Base-by-base conservation (phyloP, 2,329 filamentous ascomycete species). In the Cercospora sp. region DNA sequence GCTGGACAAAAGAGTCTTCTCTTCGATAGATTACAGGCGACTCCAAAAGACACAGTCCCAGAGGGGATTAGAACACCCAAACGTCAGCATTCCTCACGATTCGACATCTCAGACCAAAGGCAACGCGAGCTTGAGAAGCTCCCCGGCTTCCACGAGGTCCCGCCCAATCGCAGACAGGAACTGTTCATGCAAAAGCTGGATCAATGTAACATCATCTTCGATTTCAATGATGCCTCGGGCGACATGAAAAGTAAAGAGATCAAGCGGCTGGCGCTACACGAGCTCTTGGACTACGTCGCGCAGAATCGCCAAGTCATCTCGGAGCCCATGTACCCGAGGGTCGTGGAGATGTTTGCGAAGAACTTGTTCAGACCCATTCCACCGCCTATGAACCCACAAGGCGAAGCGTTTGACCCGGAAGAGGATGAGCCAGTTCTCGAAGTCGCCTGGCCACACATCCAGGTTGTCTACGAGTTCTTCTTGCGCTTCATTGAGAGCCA, bases 171-270 rank as follows among this genome's bases (percentile, higher is more conserved):
- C 71, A 89, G 95, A 70, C 94, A 97, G 81, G 94, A 98, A 75
- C 87, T 99, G 18, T 99, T 99, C 82, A 97, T 99, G 94, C 94
- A 98, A 79, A 99, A 99, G 86, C 95, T 99, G 75, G 95, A 98
- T 77, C 95, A 99, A 80, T 99, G 95, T 85, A 99, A 99, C 79
- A 96, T 99, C 83, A 99, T 99, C 76, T 99, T 99, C 79, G 95
- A 99, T 83, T 99, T 99, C 83, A 99, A 98, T 79, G 95, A 99
- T 81, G 93, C 94, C 60, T 96, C 92, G 72, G 94, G 91, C 73
- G 95, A 99, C 79, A 98, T 99, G 94, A 99, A 99, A 81, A 97
- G 94, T 59, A 99, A 99, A 84, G 95, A 99, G 82, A 98, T 99
- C 86, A 99, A 99, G 85, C 89, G 95, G 77, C 84, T 99, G 73